Evolutionary conservation across 257 asterid genomes (phyloP).

Genomic region (Knoxia roxburghii): DNA sequence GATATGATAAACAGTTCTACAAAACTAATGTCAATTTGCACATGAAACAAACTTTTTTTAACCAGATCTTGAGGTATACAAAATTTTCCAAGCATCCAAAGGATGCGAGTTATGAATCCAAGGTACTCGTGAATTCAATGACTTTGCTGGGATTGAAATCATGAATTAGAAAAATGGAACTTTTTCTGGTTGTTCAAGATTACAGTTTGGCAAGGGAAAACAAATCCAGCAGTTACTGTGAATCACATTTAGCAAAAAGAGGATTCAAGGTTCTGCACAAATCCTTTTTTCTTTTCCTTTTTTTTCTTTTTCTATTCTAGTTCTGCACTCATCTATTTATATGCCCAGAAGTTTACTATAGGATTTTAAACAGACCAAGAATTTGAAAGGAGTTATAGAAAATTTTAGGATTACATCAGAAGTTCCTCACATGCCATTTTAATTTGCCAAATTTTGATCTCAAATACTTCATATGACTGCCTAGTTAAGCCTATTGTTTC

Average conservation of each 20-base stretch:
- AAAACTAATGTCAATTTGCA: not conserved
- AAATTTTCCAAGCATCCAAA: not conserved
- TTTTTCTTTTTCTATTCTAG: too few species aligned
- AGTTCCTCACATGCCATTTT: not conserved
- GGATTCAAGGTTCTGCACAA: not conserved
- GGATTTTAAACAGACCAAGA: not conserved
- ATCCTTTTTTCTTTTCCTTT: too few species aligned
- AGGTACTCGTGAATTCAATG: not conserved
- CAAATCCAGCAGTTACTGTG: not conserved
- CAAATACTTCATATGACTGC: not conserved
- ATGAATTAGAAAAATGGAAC: not conserved
- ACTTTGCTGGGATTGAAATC: not conserved
- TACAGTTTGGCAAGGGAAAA: not conserved
- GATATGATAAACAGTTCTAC: not conserved
- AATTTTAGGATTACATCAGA: not conserved
- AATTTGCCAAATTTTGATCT: not conserved
- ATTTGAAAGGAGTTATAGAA: not conserved
- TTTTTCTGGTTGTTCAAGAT: not conserved
- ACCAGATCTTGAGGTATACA: not conserved
- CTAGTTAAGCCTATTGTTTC: not conserved
- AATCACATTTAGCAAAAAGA: not conserved
- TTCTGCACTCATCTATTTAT: too few species aligned
- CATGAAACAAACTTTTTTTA: not conserved
- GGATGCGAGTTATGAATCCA: not conserved
- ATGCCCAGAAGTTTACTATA: too few species aligned